These are phyloP conservation scores for Gossypium herbaceum DNA, from an alignment of 345 rosid species.

Conservation along the genomic window DNA sequence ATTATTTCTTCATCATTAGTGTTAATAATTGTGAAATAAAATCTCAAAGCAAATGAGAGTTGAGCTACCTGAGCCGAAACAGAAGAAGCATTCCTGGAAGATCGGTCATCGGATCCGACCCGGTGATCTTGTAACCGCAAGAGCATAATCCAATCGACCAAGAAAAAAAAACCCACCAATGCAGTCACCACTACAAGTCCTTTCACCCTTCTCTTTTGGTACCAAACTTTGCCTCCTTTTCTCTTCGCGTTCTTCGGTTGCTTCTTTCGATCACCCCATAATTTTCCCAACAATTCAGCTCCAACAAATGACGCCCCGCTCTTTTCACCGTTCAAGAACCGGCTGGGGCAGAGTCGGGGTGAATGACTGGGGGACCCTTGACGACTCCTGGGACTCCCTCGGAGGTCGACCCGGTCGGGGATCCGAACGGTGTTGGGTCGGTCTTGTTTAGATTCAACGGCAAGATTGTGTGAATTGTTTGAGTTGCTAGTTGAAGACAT, in stretches of 20 bases:
- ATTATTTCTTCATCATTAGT: not conserved
- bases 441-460: constrained; percentile 26
- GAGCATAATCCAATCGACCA: constrained; percentile 75
- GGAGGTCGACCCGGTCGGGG: constrained; percentile 30
- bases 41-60: not conserved
- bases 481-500: constrained; percentile 16
- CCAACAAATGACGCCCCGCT: constrained; percentile 17
- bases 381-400: constrained; percentile 28
- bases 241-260: constrained; percentile 34
- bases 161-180: constrained; percentile 60
- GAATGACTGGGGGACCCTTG: constrained; percentile 26
- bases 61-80: constrained; percentile 42
- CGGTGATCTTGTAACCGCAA: constrained; percentile 53
- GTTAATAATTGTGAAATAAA: not conserved
- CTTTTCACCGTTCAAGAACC: constrained; percentile 34
- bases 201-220: constrained; percentile 41
- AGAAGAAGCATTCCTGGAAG: constrained; percentile 34
- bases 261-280: constrained; percentile 35
- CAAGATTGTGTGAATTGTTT: constrained; percentile 6
- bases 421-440: constrained; percentile 23
- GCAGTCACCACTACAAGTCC: constrained; percentile 38
- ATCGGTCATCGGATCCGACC: constrained; percentile 28
- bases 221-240: constrained; percentile 47
- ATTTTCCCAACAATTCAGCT: constrained; percentile 28
- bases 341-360: constrained; percentile 26